Base-by-base conservation (phyloP, 495 filamentous ascomycete species). In the Diplogelasinospora grovesii region DNA sequence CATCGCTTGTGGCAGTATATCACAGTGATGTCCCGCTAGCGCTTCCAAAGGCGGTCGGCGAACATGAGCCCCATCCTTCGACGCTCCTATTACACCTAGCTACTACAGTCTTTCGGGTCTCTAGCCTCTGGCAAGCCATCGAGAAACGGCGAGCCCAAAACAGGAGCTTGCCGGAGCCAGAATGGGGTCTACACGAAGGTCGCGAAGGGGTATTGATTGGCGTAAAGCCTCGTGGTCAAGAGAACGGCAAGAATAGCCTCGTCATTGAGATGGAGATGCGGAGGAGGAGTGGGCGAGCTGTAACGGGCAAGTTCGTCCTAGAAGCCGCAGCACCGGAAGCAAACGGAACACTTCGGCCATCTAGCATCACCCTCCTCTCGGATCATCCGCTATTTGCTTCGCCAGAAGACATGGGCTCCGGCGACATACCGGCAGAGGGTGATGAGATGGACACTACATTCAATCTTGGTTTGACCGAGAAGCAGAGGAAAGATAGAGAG, bases 221-320 rank as follows among this genome's bases (percentile, higher is more conserved):
- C 0, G 42, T 82, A 21, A 63, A 4, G 37, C n/a, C n/a, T n/a
- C 45, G 0, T 25, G 30, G 25, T 0, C 22, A 21, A 14, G 18
- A 34, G 15, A 9, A 32, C 11, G 27, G 27, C 11, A 11, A 25
- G 13, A 24, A 22, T 6, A 83, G 82, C 0, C 59, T 92, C 3
- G 87, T 95, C 3, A 48, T 98, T 3, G 81, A 88, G 46, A 81
- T 95, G 76, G 89, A 97, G 61, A 70, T 93, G 54, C 69, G 93
- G 2, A 69, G 89, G 14, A 81, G 84, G 47, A 85, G 78, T 43
- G 92, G 93, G 0, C 70, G 89, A 13, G 78, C 79, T 0, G 78
- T 95, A 7, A 53, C 71, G 15, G 90, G 95, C 58, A 77, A 69
- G 65, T 96, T 89, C 52, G 74, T 89, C 29, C 55, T 96, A 0